A percentile compares a stretch with the other conserved stretches of the same genome.
These are phyloP conservation scores for Rhododendron kiyosumense DNA, from an alignment of 148 eudicot genomes.

Conservation along the genomic window DNA sequence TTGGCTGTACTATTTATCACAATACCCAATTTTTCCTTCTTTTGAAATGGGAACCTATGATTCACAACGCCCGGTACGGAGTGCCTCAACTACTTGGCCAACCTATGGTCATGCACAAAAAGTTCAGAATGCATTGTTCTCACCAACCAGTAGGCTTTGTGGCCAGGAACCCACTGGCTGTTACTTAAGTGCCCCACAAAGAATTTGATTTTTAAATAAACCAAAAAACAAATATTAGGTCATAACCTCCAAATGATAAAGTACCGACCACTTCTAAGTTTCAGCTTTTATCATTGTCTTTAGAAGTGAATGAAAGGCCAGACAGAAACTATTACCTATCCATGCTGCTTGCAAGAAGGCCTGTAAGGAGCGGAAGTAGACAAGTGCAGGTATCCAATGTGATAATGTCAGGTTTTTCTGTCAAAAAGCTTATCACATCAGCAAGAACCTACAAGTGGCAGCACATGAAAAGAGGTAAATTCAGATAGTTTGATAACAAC, in stretches of 20 bases:
- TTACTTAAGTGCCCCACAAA: background rate
- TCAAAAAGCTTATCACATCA: constrained; percentile 71
- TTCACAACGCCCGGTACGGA: background rate
- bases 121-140: background rate
- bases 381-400: constrained; percentile 78
- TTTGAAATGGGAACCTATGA: background rate
- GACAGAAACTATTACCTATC: constrained; percentile 52
- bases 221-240: background rate
- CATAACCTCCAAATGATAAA: background rate
- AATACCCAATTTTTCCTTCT: background rate
- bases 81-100: background rate
- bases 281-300: background rate
- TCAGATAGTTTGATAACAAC: background rate
- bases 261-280: background rate
- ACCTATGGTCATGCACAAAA: background rate
- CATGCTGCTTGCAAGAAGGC: constrained; percentile 75
- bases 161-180: background rate
- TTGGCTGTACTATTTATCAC: background rate
- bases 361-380: constrained; percentile 71
- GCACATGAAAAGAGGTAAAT: background rate
- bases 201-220: background rate
- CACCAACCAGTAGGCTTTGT: background rate
- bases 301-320: background rate
- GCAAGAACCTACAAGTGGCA: constrained; percentile 66
- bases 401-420: constrained; percentile 65